Evolutionary conservation across 2,329 filamentous ascomycete genomes (phyloP), one percentile per base, ranked within the genome.

Genomic region (Sarocladium oryzae): DNA sequence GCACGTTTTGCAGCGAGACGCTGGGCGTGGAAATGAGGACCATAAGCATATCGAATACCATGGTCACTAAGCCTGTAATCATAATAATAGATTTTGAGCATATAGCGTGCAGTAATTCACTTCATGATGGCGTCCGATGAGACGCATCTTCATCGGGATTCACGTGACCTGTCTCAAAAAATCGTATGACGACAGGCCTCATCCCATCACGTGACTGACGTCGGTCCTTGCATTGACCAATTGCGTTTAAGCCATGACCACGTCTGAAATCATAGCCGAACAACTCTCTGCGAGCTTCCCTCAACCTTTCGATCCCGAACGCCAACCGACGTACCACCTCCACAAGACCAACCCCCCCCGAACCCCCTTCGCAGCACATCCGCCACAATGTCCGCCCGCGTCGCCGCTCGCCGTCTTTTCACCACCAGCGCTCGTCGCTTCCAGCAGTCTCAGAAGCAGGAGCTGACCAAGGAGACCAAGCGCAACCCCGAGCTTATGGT

Each of bases 391-490:
- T 75, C 78, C 55, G 80, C 79, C 60, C 65, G 76, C 60, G 68
- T 80, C 62, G 46, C 46, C 21, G 70, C 79, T 58, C 77, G 78
- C 60, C 72, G 79, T 57, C 71, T 78, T 55, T 77, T 82, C 61
- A 71, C 74, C 61, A 79, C 77, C 62, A 71, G 74, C 52, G 64
- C 68, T 56, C 78, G 78, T 61, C 77, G 77, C 54, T 60, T 81
- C 57, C 64, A 70, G 58, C 66, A 73, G 53, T 60, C 69, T 49
- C 63, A 66, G 60, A 69, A 76, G 63, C 59, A 69, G 55, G 68
- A 69, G 61, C 76, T 82, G 57, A 77, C 79, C 71, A 69, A 74
- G 65, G 77, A 81, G 69, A 71, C 73, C 63, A 81, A 79, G 76
- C 75, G 73, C 65, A 72, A 73, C 66, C 70, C 70, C 63, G 70